Evolutionary conservation across 495 filamentous ascomycete genomes (phyloP).

Genomic region (Pyrenula massariospora): DNA sequence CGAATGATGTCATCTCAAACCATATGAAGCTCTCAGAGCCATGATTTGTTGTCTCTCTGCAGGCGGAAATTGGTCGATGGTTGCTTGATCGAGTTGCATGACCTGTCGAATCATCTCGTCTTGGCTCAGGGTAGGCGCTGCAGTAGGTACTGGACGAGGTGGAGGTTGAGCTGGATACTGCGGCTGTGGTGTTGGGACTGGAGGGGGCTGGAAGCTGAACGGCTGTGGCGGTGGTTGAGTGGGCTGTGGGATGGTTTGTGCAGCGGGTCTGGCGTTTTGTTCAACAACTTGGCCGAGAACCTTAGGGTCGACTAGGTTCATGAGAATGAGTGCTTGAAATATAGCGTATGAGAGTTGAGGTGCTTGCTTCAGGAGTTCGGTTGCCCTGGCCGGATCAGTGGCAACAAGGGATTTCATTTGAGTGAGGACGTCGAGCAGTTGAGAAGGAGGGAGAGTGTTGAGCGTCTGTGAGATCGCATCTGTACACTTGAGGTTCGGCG

Average conservation of each 20-base stretch:
- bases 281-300: conserved; percentile 47
- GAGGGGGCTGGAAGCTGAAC: conserved; percentile 28
- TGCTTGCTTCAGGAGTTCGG: conserved; percentile 75
- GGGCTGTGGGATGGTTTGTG: conserved; percentile 6
- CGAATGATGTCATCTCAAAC: neutral
- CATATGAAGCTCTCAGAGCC: conserved; percentile 45
- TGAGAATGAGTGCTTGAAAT: conserved; percentile 86
- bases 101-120: conserved; percentile 65
- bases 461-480: conserved; percentile 89
- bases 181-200: conserved; percentile 43
- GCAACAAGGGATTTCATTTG: conserved; percentile 88
- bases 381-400: conserved; percentile 70
- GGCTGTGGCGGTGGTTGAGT: conserved; percentile 21
- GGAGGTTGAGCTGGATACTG: conserved; percentile 40
- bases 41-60: conserved; percentile 66
- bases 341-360: conserved; percentile 93
- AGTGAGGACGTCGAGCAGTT: conserved; percentile 85
- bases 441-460: conserved; percentile 68
- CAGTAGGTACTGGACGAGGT: conserved; percentile 27
- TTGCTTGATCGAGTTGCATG: conserved; percentile 58
- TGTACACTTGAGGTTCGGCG: conserved; percentile 66
- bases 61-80: conserved; percentile 64
- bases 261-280: conserved; percentile 29
- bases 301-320: conserved; percentile 74
- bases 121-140: conserved; percentile 34